Evolutionary conservation across 2,329 filamentous ascomycete genomes (phyloP).

Genomic region (Xylariaceae sp.): DNA sequence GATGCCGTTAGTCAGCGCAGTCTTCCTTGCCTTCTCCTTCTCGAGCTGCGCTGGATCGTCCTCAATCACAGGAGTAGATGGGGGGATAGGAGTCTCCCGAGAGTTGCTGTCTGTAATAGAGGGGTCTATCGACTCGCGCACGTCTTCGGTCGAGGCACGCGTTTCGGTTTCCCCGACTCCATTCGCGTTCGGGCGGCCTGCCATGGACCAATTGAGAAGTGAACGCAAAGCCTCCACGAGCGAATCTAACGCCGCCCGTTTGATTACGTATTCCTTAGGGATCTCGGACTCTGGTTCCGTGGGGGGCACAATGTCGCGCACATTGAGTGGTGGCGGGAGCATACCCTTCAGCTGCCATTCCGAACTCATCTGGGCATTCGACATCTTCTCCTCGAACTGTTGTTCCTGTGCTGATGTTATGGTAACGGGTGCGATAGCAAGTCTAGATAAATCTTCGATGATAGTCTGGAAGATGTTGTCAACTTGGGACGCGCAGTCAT

Average conservation of each 20-base stretch:
- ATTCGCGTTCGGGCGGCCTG: slow-evolving; percentile 57
- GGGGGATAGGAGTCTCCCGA: slow-evolving; percentile 52
- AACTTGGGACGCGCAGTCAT: slow-evolving; percentile 90
- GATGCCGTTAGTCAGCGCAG: slow-evolving; percentile 81
- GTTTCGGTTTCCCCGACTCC: slow-evolving; percentile 46
- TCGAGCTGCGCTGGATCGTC: slow-evolving; percentile 95
- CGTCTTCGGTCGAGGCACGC: slow-evolving; percentile 47
- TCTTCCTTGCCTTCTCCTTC: slow-evolving; percentile 90
- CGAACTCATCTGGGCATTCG: slow-evolving; percentile 52
- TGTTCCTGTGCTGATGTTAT: slow-evolving; percentile 76
- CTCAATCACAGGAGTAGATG: slow-evolving; percentile 65
- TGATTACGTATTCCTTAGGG: slow-evolving; percentile 85
- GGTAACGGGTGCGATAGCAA: slow-evolving; percentile 71
- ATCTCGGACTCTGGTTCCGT: slow-evolving; percentile 62
- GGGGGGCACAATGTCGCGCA: slow-evolving; percentile 62
- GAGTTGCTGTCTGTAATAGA: slow-evolving; percentile 55
- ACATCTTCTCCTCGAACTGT: slow-evolving; percentile 73
- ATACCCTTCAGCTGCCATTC: slow-evolving; percentile 88
- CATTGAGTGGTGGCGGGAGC: slow-evolving; percentile 79
- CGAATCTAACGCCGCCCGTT: slow-evolving; percentile 81
- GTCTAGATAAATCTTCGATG: slow-evolving; percentile 86
- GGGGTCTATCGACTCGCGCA: slow-evolving; percentile 74
- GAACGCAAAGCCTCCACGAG: slow-evolving; percentile 85
- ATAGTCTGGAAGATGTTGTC: slow-evolving; percentile 97
- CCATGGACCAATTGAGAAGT: slow-evolving; percentile 81